Evolutionary conservation across 1,284 basidiomycete species (phyloP), one percentile per base, ranked within the genome.

Genomic region (Irpex lacteus): DNA sequence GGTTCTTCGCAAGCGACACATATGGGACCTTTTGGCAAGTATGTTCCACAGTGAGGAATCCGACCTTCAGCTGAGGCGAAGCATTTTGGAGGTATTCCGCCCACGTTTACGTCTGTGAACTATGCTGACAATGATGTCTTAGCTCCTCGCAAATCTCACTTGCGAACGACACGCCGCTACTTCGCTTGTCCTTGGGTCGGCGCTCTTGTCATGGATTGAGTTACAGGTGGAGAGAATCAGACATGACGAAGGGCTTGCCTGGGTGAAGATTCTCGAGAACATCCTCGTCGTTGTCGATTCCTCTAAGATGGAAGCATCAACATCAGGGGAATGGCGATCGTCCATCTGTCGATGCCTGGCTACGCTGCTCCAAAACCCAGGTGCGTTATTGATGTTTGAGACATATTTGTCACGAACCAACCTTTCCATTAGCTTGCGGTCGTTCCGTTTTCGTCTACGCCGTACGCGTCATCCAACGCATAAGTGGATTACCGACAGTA

Each of bases 1-100:
- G 40, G 84, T 95, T 1, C 78, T 96, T 65, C 89, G 88, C 70
- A 81, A 94, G 54, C 78, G 96, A 36, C 92, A 95, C 73, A 94
- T 92, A 0, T 96, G 94, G 91, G 92, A 95, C 66, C 79, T 97
- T 36, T 76, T 98, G 2, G 89, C 92, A 0, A 94, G 91, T 68
- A 73, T 96, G 60, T 95, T 89, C 74, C 88, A 92, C 66, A 85
- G 84, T 60, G 83, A 85, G 4, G 77, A 80, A 47, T 74, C 78
- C 0, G 91, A 95, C 67, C 68, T 73, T 0, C 61, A 77, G 0
- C 75, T 91, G 70, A 82, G 88, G 18, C 78, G 78, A 62, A 80
- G 82, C 5, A 84, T 93, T 44, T 75, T 94, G 3, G 91, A 93
- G 81, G 92, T 91, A 68, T 26, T 26, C 26, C 26, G 26, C 26